These are phyloP conservation scores for Aureobasidium pullulans DNA, from an alignment of 2,329 filamentous ascomycete genomes.

Conservation along the genomic window DNA sequence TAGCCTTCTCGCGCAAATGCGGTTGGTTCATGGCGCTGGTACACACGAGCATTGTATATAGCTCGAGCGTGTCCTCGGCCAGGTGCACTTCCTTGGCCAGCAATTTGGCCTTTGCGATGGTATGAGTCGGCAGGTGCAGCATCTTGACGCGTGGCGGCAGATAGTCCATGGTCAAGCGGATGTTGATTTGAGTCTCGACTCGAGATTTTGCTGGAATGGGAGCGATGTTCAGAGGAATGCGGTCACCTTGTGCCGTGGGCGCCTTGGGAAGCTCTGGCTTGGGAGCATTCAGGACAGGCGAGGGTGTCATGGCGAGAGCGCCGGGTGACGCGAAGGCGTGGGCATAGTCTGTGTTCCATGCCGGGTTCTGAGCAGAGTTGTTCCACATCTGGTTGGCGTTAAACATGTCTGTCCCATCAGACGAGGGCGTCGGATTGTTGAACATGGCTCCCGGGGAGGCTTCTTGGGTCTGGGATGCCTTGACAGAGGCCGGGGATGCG, in stretches of 20 bases:
- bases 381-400: slow-evolving; percentile 22
- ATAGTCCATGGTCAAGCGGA: slow-evolving; percentile 70
- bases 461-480: slow-evolving; percentile 14
- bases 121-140: slow-evolving; percentile 79
- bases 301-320: slow-evolving; percentile 28
- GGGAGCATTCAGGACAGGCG: slow-evolving; percentile 25
- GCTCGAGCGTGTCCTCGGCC: slow-evolving; percentile 66
- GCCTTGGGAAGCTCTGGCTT: slow-evolving; percentile 18
- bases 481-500: slow-evolving; percentile 16
- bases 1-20: slow-evolving; percentile 58
- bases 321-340: slow-evolving; percentile 27
- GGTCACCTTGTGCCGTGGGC: slow-evolving; percentile 18
- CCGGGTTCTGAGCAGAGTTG: slow-evolving; percentile 23
- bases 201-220: slow-evolving; percentile 61
- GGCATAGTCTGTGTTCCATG: slow-evolving; percentile 27
- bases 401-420: slow-evolving; percentile 28
- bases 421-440: slow-evolving; percentile 27
- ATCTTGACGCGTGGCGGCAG: slow-evolving; percentile 69
- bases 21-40: slow-evolving; percentile 81
- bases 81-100: slow-evolving; percentile 65
- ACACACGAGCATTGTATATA: slow-evolving; percentile 78
- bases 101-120: slow-evolving; percentile 90
- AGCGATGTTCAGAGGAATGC: slow-evolving; percentile 29
- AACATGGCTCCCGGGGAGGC: slow-evolving; percentile 29
- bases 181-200: slow-evolving; percentile 92